Conservation (phyloP, 202 grass and related monocot species). For the Elaeis oleifera region DNA sequence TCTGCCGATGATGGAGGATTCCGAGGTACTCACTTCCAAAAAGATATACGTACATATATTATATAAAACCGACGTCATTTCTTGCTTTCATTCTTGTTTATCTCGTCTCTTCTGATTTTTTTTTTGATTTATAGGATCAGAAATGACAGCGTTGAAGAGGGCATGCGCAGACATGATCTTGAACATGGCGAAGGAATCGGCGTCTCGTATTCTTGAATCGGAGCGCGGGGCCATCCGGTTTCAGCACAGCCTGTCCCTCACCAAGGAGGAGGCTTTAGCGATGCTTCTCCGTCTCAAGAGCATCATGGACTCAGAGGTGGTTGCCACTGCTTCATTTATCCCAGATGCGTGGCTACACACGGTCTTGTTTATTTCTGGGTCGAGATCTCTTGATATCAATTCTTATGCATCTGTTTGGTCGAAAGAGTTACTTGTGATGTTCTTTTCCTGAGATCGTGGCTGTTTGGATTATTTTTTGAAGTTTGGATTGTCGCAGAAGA, state of each 20-base stretch:
- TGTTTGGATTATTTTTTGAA: too few relatives aligned
- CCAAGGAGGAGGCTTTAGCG: constrained; percentile 61
- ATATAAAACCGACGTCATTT: too few relatives aligned
- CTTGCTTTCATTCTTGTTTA: constrained; percentile 8
- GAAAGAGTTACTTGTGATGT: too few relatives aligned
- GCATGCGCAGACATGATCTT: constrained; percentile 83
- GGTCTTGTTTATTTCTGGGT: too few relatives aligned
- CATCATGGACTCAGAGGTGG: constrained; percentile 63
- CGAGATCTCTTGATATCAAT: too few relatives aligned
- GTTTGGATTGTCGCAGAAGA: too few relatives aligned
- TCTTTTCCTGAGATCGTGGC: too few relatives aligned
- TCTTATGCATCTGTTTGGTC: too few relatives aligned
- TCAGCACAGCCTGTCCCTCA: constrained; percentile 24
- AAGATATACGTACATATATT: too few relatives aligned
- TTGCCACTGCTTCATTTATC: too few relatives aligned
- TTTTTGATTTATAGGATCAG: constrained; percentile 1
- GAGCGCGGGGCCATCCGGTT: constrained; percentile 44
- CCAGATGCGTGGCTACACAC: too few relatives aligned
- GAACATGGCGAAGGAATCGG: constrained; percentile 77
- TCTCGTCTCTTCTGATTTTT: not conserved
- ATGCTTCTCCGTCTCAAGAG: constrained; percentile 59
- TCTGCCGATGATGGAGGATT: constrained; percentile 35
- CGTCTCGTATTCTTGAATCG: constrained; percentile 67
- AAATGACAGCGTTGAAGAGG: constrained; percentile 53
- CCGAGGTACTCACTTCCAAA: constrained; percentile 28